Conservation (phyloP, 148 eudicot genomes). For the Fagopyrum homotropicum region DNA sequence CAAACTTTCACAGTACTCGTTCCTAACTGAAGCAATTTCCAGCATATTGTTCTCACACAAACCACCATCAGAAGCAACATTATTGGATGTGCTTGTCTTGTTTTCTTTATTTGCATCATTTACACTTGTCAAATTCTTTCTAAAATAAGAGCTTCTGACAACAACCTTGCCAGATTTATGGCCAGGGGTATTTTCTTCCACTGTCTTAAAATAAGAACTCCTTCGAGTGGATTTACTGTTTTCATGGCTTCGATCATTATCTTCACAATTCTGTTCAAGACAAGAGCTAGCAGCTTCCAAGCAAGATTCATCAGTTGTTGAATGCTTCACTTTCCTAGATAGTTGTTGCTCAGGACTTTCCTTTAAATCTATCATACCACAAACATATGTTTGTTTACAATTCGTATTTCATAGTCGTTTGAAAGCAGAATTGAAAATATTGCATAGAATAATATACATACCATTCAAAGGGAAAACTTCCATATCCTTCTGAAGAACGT, state of each 20-base stretch:
- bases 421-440: neutral
- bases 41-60: slow-evolving; percentile 19
- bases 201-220: slow-evolving; percentile 53
- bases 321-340: slow-evolving; percentile 28
- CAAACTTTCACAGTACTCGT: slow-evolving; percentile 18
- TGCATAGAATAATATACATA: slow-evolving; percentile 20
- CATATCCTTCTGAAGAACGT: slow-evolving; percentile 14
- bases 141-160: slow-evolving; percentile 55
- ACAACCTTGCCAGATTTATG: slow-evolving; percentile 27
- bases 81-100: slow-evolving; percentile 13
- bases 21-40: slow-evolving; percentile 18
- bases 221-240: slow-evolving; percentile 28
- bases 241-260: slow-evolving; percentile 9
- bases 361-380: slow-evolving; percentile 15
- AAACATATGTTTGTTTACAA: neutral
- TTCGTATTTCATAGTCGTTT: neutral
- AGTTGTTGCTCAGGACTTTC: slow-evolving; percentile 26
- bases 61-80: slow-evolving; percentile 14
- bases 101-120: slow-evolving; percentile 17
- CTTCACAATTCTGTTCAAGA: slow-evolving; percentile 13
- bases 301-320: slow-evolving; percentile 47
- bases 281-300: slow-evolving; percentile 17
- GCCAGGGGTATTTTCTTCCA: slow-evolving; percentile 21
- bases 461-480: slow-evolving; percentile 24
- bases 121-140: slow-evolving; percentile 29